Conservation (phyloP, 345 rosid species). For the Hypericum perforatum region DNA sequence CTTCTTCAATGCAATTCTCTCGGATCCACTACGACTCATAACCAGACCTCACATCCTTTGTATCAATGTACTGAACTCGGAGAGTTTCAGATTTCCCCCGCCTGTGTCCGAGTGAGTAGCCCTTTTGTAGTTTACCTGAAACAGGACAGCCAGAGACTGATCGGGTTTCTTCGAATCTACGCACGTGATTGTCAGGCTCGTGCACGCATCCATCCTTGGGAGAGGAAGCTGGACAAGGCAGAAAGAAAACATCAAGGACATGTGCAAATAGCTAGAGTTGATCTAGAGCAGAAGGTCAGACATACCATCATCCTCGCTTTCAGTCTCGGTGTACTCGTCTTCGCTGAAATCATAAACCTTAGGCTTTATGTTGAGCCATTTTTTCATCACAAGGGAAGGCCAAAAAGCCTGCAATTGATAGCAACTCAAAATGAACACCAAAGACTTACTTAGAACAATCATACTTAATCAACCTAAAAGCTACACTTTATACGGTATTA, state of each 20-base stretch:
- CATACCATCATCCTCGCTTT: constrained; percentile 90
- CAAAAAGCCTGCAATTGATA: constrained; percentile 54
- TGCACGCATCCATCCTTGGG: constrained; percentile 33
- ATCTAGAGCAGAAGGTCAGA: too few relatives aligned
- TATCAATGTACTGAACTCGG: constrained; percentile 82
- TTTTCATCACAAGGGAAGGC: constrained; percentile 95
- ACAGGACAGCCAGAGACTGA: constrained; percentile 26
- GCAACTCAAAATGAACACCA: constrained; percentile 7
- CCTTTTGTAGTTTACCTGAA: constrained; percentile 53
- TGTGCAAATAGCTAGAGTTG: too few relatives aligned
- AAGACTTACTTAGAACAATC: background rate
- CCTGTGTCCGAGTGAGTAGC: constrained; percentile 51
- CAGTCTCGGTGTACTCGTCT: constrained; percentile 85
- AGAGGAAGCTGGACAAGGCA: constrained; percentile 34
- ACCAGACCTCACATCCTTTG: constrained; percentile 82
- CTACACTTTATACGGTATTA: constrained; percentile 1
- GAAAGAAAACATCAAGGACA: background rate
- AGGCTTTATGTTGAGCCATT: constrained; percentile 90
- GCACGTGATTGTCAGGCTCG: constrained; percentile 16
- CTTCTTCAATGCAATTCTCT: background rate
- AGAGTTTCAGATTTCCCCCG: constrained; percentile 94
- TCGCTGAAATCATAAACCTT: constrained; percentile 78
- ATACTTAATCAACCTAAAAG: constrained; percentile 3
- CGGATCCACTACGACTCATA: constrained; percentile 1
- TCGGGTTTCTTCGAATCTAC: constrained; percentile 17